These are phyloP conservation scores for Tuber melanosporum DNA, from an alignment of 495 filamentous ascomycete genomes.

Conservation along the genomic window DNA sequence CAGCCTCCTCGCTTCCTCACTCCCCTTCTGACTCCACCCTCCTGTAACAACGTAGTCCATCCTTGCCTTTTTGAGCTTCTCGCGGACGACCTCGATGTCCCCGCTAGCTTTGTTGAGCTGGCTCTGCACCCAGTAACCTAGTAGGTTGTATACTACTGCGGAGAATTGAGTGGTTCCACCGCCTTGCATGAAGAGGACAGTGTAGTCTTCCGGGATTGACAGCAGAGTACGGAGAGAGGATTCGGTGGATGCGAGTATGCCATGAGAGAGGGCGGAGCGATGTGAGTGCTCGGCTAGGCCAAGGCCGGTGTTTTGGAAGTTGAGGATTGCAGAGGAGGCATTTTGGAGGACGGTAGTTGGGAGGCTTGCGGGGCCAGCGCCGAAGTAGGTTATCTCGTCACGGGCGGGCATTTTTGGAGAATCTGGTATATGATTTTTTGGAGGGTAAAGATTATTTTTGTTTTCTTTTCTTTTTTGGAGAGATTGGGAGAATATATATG, in stretches of 20 bases:
- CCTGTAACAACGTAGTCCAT: slow-evolving; percentile 90
- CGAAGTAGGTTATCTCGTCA: slow-evolving; percentile 68
- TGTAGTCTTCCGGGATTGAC: slow-evolving; percentile 40
- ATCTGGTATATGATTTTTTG: not conserved
- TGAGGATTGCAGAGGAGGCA: slow-evolving; percentile 67
- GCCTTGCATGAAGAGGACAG: slow-evolving; percentile 40
- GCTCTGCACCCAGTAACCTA: slow-evolving; percentile 70
- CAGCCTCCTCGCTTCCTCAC: slow-evolving; percentile 70
- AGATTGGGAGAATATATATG: not conserved
- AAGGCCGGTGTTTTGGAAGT: slow-evolving; percentile 75
- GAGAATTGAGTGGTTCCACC: slow-evolving; percentile 55
- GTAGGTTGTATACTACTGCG: slow-evolving; percentile 47
- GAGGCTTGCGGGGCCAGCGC: slow-evolving; percentile 77
- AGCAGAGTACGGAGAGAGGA: slow-evolving; percentile 34
- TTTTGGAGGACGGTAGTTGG: slow-evolving; percentile 69
- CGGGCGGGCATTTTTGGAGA: slow-evolving; percentile 49
- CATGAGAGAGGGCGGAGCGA: slow-evolving; percentile 67
- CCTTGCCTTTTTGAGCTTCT: slow-evolving; percentile 57
- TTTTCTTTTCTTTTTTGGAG: not conserved
- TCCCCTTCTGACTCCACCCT: slow-evolving; percentile 89
- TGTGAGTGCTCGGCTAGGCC: slow-evolving; percentile 83
- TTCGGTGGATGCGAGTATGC: slow-evolving; percentile 47
- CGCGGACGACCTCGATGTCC: slow-evolving; percentile 53
- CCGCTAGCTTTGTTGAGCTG: slow-evolving; percentile 46
- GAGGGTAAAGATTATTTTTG: not conserved